phyloP scores from a whole-genome alignment of 805 yeast species.

The Starmerella tilneyi region DNA sequence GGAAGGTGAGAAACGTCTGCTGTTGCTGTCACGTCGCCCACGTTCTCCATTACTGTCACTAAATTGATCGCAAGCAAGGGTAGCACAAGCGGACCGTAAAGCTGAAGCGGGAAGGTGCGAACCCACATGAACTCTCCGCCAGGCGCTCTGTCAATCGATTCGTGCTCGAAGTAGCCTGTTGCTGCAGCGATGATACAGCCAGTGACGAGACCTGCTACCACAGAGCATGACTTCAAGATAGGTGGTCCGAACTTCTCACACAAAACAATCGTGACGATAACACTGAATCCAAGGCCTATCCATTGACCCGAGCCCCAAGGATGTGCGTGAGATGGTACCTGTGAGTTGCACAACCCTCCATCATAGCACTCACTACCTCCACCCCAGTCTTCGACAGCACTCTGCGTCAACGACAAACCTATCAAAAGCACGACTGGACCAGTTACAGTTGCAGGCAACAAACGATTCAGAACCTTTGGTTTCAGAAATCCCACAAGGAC shows the following conservation, averaged over 20 bases:
- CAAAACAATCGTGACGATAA: slow-evolving; percentile 59
- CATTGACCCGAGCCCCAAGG: slow-evolving; percentile 86
- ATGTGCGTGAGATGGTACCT: slow-evolving; percentile 42
- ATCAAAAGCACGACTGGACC: slow-evolving; percentile 86
- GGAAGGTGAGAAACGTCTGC: slow-evolving; percentile 80
- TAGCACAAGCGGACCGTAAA: slow-evolving; percentile 77
- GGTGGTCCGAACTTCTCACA: slow-evolving; percentile 89
- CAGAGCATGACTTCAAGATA: slow-evolving; percentile 89
- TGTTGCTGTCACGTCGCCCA: slow-evolving; percentile 91
- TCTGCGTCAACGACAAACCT: slow-evolving; percentile 56
- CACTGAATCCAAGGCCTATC: slow-evolving; percentile 78
- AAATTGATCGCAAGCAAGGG: slow-evolving; percentile 78
- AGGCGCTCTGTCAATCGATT: slow-evolving; percentile 60
- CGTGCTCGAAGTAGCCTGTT: slow-evolving; percentile 61
- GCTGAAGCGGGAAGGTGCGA: slow-evolving; percentile 62
- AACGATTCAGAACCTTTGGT: slow-evolving; percentile 51
- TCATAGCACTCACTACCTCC: slow-evolving; percentile 59
- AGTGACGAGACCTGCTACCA: slow-evolving; percentile 67
- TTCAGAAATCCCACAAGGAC: slow-evolving; percentile 67
- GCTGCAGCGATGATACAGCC: slow-evolving; percentile 94
- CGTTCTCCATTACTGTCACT: slow-evolving; percentile 81
- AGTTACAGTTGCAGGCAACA: slow-evolving; percentile 84
- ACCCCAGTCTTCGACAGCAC: slow-evolving; percentile 76
- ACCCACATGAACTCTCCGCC: slow-evolving; percentile 81
- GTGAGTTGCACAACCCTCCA: slow-evolving; percentile 37